A percentile compares a stretch with the other conserved stretches of the same genome.
Evolutionary conservation across 169 alveolate species (phyloP).

Genomic region (Plasmodium vivax): DNA sequence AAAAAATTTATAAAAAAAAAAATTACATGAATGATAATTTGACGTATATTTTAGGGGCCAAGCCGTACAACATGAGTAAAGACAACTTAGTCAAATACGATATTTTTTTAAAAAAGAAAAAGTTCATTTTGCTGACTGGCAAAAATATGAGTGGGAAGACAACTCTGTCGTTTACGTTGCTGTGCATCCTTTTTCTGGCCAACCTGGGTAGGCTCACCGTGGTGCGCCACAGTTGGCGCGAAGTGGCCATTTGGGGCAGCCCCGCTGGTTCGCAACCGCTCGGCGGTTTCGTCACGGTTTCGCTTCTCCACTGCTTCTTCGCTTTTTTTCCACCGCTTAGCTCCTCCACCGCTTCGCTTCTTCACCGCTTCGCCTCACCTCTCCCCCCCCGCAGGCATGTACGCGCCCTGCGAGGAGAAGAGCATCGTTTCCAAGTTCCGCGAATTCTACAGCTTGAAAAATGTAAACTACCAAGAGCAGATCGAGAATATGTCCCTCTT

Average conservation of each 20-base stretch:
- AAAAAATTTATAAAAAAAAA: slow-evolving; percentile 60
- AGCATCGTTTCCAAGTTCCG: slow-evolving; percentile 65
- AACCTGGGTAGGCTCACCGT: slow-evolving; percentile 40
- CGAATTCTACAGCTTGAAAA: slow-evolving; percentile 71
- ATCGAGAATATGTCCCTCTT: slow-evolving; percentile 74
- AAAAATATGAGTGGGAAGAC: slow-evolving; percentile 76
- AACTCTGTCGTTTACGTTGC: slow-evolving; percentile 54
- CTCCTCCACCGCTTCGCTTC: not conserved
- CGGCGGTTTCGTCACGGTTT: no score
- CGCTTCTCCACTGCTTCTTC: no score
- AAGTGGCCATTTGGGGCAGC: not conserved
- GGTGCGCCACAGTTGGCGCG: not conserved
- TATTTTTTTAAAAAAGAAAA: slow-evolving; percentile 64
- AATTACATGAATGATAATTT: slow-evolving; percentile 52
- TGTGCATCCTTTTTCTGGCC: slow-evolving; percentile 65
- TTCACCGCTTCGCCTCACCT: not conserved
- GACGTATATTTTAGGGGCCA: slow-evolving; percentile 58
- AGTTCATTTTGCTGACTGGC: slow-evolving; percentile 66
- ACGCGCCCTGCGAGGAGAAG: slow-evolving; percentile 64
- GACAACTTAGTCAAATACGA: slow-evolving; percentile 58
- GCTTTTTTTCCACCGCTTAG: no score
- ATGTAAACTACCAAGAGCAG: slow-evolving; percentile 72
- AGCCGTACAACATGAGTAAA: slow-evolving; percentile 69
- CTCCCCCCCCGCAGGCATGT: slow-evolving; percentile 26
- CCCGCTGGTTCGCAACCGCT: no score